phyloP scores from a whole-genome alignment of 2,329 filamentous ascomycete genomes.

The Dactylellina leptospora region DNA sequence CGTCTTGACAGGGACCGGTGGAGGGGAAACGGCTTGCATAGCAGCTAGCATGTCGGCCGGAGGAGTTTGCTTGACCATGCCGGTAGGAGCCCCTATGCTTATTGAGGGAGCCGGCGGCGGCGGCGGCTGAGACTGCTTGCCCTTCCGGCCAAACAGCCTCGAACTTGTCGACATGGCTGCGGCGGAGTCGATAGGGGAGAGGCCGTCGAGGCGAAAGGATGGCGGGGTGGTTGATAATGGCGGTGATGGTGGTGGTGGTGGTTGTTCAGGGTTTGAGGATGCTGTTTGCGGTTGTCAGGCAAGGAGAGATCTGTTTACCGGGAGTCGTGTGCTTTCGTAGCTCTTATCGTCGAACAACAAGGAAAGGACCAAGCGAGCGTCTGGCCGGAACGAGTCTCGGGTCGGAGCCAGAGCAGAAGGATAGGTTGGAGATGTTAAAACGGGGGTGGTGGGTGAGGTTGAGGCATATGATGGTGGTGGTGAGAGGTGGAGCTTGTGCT shows the following conservation, averaged over 20 bases:
- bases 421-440: conserved; percentile 3
- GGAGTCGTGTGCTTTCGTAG: conserved; percentile 11
- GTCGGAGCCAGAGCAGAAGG: background rate
- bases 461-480: conserved; percentile 10
- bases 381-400: background rate
- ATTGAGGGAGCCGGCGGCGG: conserved; percentile 13
- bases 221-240: conserved; percentile 1
- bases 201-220: conserved; percentile 13
- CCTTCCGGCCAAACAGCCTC: conserved; percentile 48
- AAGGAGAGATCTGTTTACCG: background rate
- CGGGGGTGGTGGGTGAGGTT: background rate
- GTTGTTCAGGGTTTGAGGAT: conserved; percentile 11
- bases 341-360: conserved; percentile 7
- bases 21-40: conserved; percentile 32
- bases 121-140: conserved; percentile 32
- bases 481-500: conserved; percentile 7
- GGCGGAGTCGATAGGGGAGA: conserved; percentile 11
- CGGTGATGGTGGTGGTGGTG: background rate
- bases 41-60: conserved; percentile 32
- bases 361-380: background rate
- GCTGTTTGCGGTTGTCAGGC: conserved; percentile 6
- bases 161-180: conserved; percentile 48
- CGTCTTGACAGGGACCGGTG: conserved; percentile 40
- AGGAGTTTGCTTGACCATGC: conserved; percentile 32
- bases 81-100: conserved; percentile 38